Evolutionary conservation across 2,329 filamentous ascomycete genomes (phyloP).

Genomic region (Fusarium clavum): DNA sequence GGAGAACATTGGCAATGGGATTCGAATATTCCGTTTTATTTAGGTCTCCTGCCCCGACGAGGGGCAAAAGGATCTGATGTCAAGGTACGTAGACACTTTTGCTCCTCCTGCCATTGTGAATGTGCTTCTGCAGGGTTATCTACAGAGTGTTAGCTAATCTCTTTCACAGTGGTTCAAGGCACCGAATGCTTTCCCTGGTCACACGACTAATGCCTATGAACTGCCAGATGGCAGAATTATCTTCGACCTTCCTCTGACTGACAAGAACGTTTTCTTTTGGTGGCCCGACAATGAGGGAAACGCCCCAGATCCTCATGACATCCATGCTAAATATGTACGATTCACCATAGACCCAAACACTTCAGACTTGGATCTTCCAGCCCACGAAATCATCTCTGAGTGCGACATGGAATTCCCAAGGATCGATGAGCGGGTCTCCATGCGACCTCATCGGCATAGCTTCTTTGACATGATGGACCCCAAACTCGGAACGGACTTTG

Average conservation of each 20-base stretch:
- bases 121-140: neutral
- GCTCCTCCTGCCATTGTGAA: neutral
- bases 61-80: neutral
- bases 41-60: neutral
- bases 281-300: neutral
- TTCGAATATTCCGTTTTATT: neutral
- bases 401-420: neutral
- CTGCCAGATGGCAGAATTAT: conserved; percentile 20
- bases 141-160: fast-evolving
- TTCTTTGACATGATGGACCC: neutral
- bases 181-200: conserved; percentile 19
- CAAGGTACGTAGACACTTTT: neutral
- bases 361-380: neutral
- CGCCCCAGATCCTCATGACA: neutral
- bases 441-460: neutral
- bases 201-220: conserved; percentile 27
- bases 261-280: conserved; percentile 24
- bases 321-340: neutral
- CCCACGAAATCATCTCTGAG: neutral
- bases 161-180: neutral
- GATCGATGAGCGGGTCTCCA: neutral
- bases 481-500: neutral
- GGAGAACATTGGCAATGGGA: conserved; percentile 28
- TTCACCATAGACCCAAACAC: neutral
- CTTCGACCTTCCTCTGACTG: conserved; percentile 21